Percentiles rank a stretch among this genome's conserved stretches.
These are phyloP conservation scores for Pyrenophora seminiperda DNA, from an alignment of 2,329 filamentous ascomycete genomes.

Conservation along the genomic window DNA sequence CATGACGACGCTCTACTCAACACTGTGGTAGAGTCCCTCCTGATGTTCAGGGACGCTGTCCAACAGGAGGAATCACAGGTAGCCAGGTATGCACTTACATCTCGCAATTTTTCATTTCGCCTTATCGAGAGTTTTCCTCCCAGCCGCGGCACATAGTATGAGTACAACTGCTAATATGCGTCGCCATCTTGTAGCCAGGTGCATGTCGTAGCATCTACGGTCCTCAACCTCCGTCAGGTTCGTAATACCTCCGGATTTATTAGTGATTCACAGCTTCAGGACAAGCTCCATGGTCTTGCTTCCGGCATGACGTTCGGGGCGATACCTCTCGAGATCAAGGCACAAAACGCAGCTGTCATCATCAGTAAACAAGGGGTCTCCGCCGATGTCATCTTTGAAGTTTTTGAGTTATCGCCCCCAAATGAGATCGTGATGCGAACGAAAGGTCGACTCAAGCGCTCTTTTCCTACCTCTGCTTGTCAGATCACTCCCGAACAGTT, in stretches of 20 bases:
- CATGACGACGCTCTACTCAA: constrained; percentile 24
- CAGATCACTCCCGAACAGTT: constrained; percentile 35
- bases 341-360: constrained; percentile 56
- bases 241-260: constrained; percentile 17
- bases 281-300: constrained; percentile 22
- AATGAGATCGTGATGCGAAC: constrained; percentile 48
- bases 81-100: too few relatives aligned
- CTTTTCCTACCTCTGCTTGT: constrained; percentile 53
- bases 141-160: too few relatives aligned
- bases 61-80: constrained; percentile 1
- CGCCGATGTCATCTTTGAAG: constrained; percentile 45
- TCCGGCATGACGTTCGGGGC: constrained; percentile 5
- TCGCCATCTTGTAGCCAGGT: too few relatives aligned
- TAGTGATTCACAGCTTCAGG: constrained; percentile 16
- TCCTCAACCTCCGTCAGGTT: constrained; percentile 20
- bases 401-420: constrained; percentile 55
- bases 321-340: constrained; percentile 50
- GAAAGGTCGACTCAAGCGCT: constrained; percentile 49
- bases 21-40: constrained; percentile 15
- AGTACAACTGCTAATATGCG: too few relatives aligned
- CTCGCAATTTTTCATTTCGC: too few relatives aligned
- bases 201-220: background rate
- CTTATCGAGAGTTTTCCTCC: too few relatives aligned
- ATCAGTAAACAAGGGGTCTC: constrained; percentile 34
- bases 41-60: constrained; percentile 9